phyloP scores from a whole-genome alignment of 495 filamentous ascomycete genomes.

The Talaromyces ruber region DNA sequence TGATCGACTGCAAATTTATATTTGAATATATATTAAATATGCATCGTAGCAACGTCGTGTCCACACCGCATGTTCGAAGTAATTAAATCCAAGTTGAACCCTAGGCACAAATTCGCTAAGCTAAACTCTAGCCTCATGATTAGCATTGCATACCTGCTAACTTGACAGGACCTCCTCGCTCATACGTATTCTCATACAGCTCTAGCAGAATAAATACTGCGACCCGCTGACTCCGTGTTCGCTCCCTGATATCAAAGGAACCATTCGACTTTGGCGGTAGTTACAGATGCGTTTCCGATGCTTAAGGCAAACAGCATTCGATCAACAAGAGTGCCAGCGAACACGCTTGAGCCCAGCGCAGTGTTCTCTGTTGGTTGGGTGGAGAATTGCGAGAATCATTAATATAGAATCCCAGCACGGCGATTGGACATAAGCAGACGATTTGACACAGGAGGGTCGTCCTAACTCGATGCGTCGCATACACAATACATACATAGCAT shows the following conservation, averaged over 20 bases:
- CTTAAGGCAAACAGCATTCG: too few relatives aligned
- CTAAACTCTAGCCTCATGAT: background rate
- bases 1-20: background rate
- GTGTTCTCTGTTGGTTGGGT: background rate
- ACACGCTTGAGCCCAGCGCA: background rate
- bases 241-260: background rate
- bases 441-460: background rate
- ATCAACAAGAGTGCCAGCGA: background rate
- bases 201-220: background rate
- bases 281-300: background rate
- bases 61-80: background rate
- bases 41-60: background rate
- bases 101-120: background rate
- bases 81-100: background rate
- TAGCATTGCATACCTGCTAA: background rate
- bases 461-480: background rate
- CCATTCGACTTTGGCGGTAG: background rate
- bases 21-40: too few relatives aligned
- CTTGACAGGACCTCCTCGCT: background rate
- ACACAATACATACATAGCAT: too few relatives aligned
- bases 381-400: background rate
- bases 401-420: background rate
- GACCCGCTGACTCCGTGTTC: background rate
- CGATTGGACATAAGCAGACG: background rate
- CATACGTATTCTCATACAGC: too few relatives aligned